Conservation (phyloP, 148 eudicot species). For the Polygonum maritimum region DNA sequence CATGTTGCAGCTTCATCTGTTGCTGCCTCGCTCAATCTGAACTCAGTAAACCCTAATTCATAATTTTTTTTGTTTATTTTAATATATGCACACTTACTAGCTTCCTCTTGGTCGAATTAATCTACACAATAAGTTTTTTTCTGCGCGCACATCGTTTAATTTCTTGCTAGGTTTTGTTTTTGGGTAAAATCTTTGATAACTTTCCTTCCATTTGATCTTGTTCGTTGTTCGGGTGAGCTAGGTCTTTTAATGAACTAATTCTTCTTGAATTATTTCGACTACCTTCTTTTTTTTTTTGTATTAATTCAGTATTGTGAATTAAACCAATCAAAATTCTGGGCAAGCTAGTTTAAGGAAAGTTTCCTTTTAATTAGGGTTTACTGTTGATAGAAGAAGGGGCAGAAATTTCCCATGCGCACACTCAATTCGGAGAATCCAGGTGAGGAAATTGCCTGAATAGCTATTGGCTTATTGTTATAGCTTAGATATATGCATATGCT, state of each 20-base stretch:
- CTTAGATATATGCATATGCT: too few relatives aligned
- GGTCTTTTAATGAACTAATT: too few relatives aligned
- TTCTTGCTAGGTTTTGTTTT: not conserved
- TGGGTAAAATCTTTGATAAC: not conserved
- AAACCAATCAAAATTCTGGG: not conserved
- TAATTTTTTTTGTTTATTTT: not conserved
- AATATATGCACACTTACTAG: not conserved
- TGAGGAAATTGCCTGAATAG: too few relatives aligned
- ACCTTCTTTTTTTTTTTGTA: too few relatives aligned
- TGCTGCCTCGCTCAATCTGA: not conserved
- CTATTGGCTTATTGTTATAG: too few relatives aligned
- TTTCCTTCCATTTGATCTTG: not conserved
- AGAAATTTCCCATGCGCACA: not conserved
- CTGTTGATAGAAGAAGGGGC: not conserved
- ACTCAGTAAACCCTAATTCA: not conserved
- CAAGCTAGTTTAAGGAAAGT: not conserved
- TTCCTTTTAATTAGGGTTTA: not conserved
- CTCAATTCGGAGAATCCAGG: too few relatives aligned
- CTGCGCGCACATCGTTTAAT: not conserved
- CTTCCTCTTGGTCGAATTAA: too few relatives aligned
- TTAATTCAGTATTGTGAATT: not conserved
- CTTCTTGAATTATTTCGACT: too few relatives aligned
- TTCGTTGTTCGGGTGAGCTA: too few relatives aligned
- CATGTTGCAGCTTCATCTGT: constrained; percentile 10
- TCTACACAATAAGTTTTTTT: too few relatives aligned